phyloP scores from a whole-genome alignment of 169 alveolate species.

The Cyclospora cayetanensis region DNA sequence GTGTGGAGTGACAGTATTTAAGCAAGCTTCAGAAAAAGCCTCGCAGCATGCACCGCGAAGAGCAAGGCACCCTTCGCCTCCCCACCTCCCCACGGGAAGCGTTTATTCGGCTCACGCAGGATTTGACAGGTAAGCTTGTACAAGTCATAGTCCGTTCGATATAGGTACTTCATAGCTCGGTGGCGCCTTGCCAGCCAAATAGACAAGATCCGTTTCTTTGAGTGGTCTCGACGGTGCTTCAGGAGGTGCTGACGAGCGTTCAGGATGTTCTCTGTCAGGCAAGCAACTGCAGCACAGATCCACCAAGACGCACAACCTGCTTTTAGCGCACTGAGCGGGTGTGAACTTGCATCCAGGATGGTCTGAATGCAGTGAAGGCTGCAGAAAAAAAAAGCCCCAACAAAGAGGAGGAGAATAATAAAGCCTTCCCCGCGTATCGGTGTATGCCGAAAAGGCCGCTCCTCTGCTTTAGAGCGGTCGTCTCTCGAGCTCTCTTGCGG shows the following conservation, averaged over 20 bases:
- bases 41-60: too few relatives aligned
- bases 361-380: too few relatives aligned
- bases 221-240: conserved; percentile 82
- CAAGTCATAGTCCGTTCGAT: conserved; percentile 83
- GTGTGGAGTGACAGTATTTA: too few relatives aligned
- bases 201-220: conserved; percentile 86
- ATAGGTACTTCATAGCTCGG: conserved; percentile 84
- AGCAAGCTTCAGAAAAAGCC: too few relatives aligned
- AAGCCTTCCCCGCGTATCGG: background rate
- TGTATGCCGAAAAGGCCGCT: too few relatives aligned
- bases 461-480: too few relatives aligned
- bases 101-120: conserved; percentile 74
- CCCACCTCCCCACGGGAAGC: too few relatives aligned
- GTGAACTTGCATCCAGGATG: too few relatives aligned
- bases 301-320: too few relatives aligned
- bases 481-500: too few relatives aligned
- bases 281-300: conserved; percentile 79
- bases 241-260: conserved; percentile 86
- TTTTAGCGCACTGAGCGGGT: too few relatives aligned
- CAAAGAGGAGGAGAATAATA: background rate
- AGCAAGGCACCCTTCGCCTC: too few relatives aligned
- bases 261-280: conserved; percentile 86
- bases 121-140: conserved; percentile 84
- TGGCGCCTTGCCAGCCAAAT: conserved; percentile 84
- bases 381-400: background rate